A percentile compares a stretch with the other conserved stretches of the same genome.
Evolutionary conservation across 176 grass and related monocot species (phyloP).

Genomic region (Luzula sylvatica): DNA sequence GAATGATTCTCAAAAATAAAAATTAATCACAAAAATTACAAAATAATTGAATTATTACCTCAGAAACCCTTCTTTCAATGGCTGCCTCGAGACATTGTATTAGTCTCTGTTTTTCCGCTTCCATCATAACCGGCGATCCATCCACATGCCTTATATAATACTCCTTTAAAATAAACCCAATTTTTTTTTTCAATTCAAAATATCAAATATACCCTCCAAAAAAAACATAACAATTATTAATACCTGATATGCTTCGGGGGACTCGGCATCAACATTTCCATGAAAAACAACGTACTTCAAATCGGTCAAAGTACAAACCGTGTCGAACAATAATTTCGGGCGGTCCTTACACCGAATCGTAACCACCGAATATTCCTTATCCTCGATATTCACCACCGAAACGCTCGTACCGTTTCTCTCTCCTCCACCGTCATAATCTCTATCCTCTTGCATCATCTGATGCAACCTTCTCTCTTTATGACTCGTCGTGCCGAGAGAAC

Average conservation of each 20-base stretch:
- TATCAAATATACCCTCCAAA: conserved; percentile 3
- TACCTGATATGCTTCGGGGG: conserved; percentile 82
- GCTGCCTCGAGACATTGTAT: conserved; percentile 86
- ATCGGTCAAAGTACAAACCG: conserved; percentile 84
- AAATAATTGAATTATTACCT: conserved; percentile 35
- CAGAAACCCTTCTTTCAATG: conserved; percentile 78
- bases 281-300: conserved; percentile 98
- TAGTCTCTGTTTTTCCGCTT: conserved; percentile 72
- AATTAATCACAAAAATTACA: conserved; percentile 3
- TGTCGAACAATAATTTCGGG: conserved; percentile 86
- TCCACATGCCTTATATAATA: conserved; percentile 79
- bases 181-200: conserved; percentile 1
- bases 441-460: conserved; percentile 83
- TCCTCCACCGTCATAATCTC: conserved; percentile 54
- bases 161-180: conserved; percentile 54
- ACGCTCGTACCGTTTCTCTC: conserved; percentile 35
- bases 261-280: conserved; percentile 64
- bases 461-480: conserved; percentile 68
- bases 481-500: conserved; percentile 37
- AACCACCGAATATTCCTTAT: conserved; percentile 93
- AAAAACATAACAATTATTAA: neutral
- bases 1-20: conserved; percentile 15
- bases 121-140: conserved; percentile 72
- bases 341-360: conserved; percentile 72
- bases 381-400: conserved; percentile 62